phyloP scores from a whole-genome alignment of 805 yeast genomes.

The Diddensiella caesifluorescens region DNA sequence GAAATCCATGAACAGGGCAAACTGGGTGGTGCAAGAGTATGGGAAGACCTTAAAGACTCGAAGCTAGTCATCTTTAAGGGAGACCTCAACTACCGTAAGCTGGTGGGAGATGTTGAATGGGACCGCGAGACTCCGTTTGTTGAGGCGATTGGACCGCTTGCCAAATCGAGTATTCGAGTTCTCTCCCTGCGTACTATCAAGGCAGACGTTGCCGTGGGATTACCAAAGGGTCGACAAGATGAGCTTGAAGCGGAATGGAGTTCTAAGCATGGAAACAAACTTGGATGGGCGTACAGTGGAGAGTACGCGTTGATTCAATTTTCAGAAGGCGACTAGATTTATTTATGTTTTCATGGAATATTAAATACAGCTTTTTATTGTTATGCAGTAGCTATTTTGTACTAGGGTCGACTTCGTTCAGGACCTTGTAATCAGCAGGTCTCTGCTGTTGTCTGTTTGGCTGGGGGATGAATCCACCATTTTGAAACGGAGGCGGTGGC shows the following conservation, averaged over 20 bases:
- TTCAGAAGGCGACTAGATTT: constrained; percentile 36
- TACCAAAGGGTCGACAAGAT: constrained; percentile 64
- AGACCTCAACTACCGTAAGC: constrained; percentile 89
- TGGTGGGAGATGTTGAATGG: constrained; percentile 91
- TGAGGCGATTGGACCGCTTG: constrained; percentile 63
- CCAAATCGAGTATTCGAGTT: constrained; percentile 54
- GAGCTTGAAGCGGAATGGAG: constrained; percentile 57
- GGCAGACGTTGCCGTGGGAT: constrained; percentile 92
- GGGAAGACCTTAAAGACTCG: constrained; percentile 49
- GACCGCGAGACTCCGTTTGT: constrained; percentile 69
- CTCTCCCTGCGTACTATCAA: constrained; percentile 87
- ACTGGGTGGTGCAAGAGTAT: constrained; percentile 55
- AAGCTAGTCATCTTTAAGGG: constrained; percentile 86
- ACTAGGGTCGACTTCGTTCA: too few species aligned
- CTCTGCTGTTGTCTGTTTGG: too few species aligned
- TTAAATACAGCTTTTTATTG: too few species aligned
- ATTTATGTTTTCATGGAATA: too few species aligned
- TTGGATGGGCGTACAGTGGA: constrained; percentile 83
- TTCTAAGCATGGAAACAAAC: constrained; percentile 52
- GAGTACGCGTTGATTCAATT: constrained; percentile 88
- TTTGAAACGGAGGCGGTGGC: constrained; percentile 6
- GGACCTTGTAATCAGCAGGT: too few species aligned
- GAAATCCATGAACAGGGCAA: constrained; percentile 48
- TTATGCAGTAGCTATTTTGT: too few species aligned
- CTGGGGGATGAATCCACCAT: too few species aligned